A percentile compares a stretch with the other conserved stretches of the same genome.
Conservation (phyloP, 768 basidiomycete species). For the Boletus reticulatus region DNA sequence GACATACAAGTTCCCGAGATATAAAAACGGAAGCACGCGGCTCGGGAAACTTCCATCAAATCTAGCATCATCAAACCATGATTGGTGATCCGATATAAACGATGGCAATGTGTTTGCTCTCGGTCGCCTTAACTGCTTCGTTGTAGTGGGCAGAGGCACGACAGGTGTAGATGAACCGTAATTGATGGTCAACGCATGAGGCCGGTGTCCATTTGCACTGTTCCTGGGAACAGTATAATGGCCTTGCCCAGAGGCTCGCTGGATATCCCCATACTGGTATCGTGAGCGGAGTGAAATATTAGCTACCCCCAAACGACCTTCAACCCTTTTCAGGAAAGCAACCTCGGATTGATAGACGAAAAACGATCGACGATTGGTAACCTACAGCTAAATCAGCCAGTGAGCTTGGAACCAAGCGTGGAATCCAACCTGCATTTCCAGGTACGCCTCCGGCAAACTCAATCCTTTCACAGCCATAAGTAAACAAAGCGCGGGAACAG, state of each 20-base stretch:
- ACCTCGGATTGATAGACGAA: conserved; percentile 89
- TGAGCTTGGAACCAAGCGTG: not conserved
- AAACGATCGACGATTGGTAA: conserved; percentile 75
- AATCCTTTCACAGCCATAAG: conserved; percentile 75
- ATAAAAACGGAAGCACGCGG: conserved; percentile 87
- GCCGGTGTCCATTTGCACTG: conserved; percentile 18
- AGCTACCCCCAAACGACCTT: conserved; percentile 42
- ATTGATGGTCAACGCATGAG: conserved; percentile 19
- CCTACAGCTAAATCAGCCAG: conserved; percentile 25
- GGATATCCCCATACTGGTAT: conserved; percentile 24
- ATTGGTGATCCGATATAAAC: conserved; percentile 68
- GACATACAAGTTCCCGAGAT: conserved; percentile 90
- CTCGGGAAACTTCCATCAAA: conserved; percentile 98
- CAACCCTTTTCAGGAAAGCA: conserved; percentile 67
- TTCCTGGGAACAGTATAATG: conserved; percentile 11
- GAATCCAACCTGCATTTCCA: conserved; percentile 67
- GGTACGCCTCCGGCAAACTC: conserved; percentile 84
- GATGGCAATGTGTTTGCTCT: conserved; percentile 71
- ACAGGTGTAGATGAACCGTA: conserved; percentile 16
- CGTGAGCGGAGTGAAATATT: conserved; percentile 21
- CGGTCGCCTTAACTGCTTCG: conserved; percentile 42
- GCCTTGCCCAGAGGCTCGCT: conserved; percentile 11
- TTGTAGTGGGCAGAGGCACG: conserved; percentile 17
- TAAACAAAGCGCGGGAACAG: conserved; percentile 80
- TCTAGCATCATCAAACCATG: conserved; percentile 92